Evolutionary conservation across 495 filamentous ascomycete species (phyloP).

Genomic region (Margaritispora aquatica): DNA sequence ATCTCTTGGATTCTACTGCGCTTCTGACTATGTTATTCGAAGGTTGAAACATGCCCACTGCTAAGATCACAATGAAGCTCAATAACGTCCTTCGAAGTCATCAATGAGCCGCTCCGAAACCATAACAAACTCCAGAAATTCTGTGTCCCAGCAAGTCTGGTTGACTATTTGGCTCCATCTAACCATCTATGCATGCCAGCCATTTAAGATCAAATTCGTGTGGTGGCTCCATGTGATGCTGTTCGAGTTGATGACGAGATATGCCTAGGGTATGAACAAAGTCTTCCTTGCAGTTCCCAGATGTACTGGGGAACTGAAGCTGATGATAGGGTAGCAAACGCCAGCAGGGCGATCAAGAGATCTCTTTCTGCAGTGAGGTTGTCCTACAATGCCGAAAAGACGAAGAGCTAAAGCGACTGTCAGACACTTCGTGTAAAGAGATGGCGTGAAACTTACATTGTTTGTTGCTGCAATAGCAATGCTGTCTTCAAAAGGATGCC

Average conservation of each 20-base stretch:
- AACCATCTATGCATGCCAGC: conserved; percentile 4
- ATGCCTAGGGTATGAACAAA: not conserved
- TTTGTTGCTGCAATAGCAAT: conserved; percentile 99
- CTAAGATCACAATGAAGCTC: conserved; percentile 7
- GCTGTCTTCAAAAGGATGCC: conserved; percentile 99
- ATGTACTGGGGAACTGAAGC: not conserved
- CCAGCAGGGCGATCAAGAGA: conserved; percentile 22
- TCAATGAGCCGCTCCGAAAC: not conserved
- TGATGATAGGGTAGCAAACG: conserved; percentile 14
- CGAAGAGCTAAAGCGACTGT: conserved; percentile 67
- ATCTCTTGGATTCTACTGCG: conserved; percentile 25
- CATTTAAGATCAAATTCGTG: not conserved
- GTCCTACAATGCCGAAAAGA: conserved; percentile 90
- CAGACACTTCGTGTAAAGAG: not conserved
- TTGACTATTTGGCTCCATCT: conserved; percentile 11
- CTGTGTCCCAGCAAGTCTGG: conserved; percentile 2
- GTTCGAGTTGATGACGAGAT: not conserved
- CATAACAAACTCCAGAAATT: conserved; percentile 8
- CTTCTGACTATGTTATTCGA: conserved; percentile 18
- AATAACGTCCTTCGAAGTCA: not conserved
- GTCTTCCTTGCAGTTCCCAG: not conserved
- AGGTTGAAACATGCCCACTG: conserved; percentile 13
- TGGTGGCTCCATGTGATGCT: not conserved
- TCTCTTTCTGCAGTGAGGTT: conserved; percentile 2
- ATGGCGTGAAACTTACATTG: conserved; percentile 67